Evolutionary conservation across 208 protist species (phyloP), one percentile per base, ranked within the genome.

Genomic region (Trypanosoma brucei): DNA sequence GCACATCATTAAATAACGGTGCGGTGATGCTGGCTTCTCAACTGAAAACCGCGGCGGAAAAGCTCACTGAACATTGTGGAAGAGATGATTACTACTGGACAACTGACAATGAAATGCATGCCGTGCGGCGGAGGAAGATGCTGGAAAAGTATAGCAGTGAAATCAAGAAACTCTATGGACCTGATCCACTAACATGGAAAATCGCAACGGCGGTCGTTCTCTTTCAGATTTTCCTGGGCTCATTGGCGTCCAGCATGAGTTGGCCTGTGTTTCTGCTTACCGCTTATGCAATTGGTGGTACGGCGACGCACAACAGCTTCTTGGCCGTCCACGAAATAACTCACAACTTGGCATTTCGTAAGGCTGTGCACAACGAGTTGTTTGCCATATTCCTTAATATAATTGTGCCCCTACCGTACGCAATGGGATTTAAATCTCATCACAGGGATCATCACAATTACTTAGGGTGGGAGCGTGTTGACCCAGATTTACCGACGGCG

Each of bases 371-470:
- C 69, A 98, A 98, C 73, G 79, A 92, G 45, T 61, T 88, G 38
- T 82, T 93, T 55, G 78, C 77, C 1, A 72, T 97, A 11, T 79
- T 98, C 71, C 69, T 76, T 6, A 98, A 97, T 71, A 58, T 91
- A 22, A 80, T 94, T 22, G 79, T 96, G n/a, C 81, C 72, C 7
- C 44, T 97, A 45, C 92, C 95, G 55, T 94, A 89, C 50, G 74
- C 84, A 35, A 95, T 95, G 83, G 84, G 87, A 42, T 98, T 98
- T 76, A 90, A 95, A 59, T 78, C 69, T 34, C 97, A 98, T 75
- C 93, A 98, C 72, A 79, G 84, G 30, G 90, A 96, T 42, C 95
- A 98, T 74, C 95, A 98, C 68, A 76, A 84, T n/a, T 95, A 94
- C 46, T 82, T 96, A 45, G 93, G 93, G 30, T 92, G 89, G 66